Base-by-base conservation (phyloP, 2,329 filamentous ascomycete genomes). In the Cercospora sesami region DNA sequence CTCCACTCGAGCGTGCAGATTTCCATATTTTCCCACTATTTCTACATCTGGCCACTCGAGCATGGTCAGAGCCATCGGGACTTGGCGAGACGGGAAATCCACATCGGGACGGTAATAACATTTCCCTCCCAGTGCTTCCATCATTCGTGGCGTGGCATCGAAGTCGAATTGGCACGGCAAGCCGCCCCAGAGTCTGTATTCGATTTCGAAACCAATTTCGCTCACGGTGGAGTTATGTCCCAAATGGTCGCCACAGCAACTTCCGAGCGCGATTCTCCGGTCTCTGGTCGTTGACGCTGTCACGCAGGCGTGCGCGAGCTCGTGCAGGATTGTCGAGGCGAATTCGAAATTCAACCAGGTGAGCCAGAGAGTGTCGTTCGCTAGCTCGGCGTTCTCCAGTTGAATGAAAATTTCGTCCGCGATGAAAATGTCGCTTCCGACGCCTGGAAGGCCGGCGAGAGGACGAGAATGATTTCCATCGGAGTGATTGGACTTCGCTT, bases 141-240 rank as follows among this genome's bases (percentile, higher is more conserved):
- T 23, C 45, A 51, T 51, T 14, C 45, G 45, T n/a, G 21, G 21
- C 45, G 45, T 23, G 10, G 18, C 21, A 7, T 51, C 45, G 45
- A 51, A 51, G 10, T 51, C 18, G 9, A 26, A 3, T 51, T 51
- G 45, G 9, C 1, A 23, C 18, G 45, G 45, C 18, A 42, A 18
- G 16, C 58, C 58, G 28, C 31, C 58, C 58, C 58, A 60, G 16
- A 60, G 28, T 36, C 58, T 33, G 21, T 36, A n/a, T 14, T 60
- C 58, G n/a, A 60, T n/a, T 2, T 60, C 58, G 58, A 42, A 60
- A 31, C 58, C 58, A 12, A 60, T 5, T 26, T 60, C 58, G 30
- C 16, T 7, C 2, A 51, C 18, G 5, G 18, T 21, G 9, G 42
- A 45, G 16, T 6, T 23, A 5, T n/a, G 2, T 4, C 45, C 45